A percentile compares a stretch with the other conserved stretches of the same genome.
Conservation (phyloP, 441 rosid species). For the Pelargonium fulgidum region DNA sequence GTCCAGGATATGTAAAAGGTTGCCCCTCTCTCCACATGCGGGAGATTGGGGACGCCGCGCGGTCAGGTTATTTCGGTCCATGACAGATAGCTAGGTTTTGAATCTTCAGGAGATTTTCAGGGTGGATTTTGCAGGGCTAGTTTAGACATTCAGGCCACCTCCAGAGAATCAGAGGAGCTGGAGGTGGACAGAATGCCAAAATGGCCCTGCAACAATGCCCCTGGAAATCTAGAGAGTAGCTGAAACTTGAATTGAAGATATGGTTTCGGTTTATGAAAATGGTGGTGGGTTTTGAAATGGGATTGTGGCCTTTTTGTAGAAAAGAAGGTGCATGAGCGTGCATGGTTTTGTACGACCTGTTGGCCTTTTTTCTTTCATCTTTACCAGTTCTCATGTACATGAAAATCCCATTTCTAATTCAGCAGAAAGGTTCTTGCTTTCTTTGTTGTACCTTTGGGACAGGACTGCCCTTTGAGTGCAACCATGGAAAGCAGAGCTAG, state of each 20-base stretch:
- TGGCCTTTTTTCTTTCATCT: neutral
- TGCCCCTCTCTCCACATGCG: too few relatives aligned
- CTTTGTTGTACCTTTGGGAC: neutral
- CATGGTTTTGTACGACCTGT: slow-evolving; percentile 25
- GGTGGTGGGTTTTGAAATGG: slow-evolving; percentile 16
- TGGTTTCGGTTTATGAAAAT: neutral
- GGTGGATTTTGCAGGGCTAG: slow-evolving; percentile 24
- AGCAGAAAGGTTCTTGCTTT: neutral
- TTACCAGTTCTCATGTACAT: neutral
- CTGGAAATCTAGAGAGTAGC: slow-evolving; percentile 26
- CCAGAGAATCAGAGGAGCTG: slow-evolving; percentile 12
- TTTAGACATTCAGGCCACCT: slow-evolving; percentile 36
- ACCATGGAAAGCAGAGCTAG: slow-evolving; percentile 5
- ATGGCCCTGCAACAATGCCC: slow-evolving; percentile 36
- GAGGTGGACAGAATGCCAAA: slow-evolving; percentile 66
- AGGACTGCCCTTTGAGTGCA: slow-evolving; percentile 8
- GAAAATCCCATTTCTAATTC: neutral
- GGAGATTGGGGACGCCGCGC: too few relatives aligned
- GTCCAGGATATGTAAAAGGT: too few relatives aligned
- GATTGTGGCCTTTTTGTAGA: slow-evolving; percentile 10
- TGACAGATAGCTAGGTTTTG: too few relatives aligned
- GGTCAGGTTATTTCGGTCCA: neutral
- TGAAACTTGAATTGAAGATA: too few relatives aligned
- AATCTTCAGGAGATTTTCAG: slow-evolving; percentile 3
- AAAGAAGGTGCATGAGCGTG: slow-evolving; percentile 34